Conservation (phyloP, 208 protist species). For the Wallacemonas rigidus region DNA sequence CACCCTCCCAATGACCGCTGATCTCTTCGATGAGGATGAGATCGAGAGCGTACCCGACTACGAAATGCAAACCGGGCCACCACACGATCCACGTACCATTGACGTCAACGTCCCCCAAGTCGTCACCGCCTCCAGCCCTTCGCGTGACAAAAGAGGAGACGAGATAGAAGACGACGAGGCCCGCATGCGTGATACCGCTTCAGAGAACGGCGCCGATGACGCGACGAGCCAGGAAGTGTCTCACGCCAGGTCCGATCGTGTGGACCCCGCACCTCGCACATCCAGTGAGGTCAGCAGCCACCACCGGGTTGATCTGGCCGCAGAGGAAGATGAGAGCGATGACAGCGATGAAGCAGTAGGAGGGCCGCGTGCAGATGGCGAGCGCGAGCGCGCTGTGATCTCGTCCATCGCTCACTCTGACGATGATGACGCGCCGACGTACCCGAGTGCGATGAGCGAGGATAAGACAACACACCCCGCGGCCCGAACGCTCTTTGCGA, state of each 20-base stretch:
- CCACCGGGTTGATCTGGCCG: background rate
- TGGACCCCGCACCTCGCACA: too few species aligned
- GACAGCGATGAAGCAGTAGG: background rate
- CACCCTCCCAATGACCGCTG: background rate
- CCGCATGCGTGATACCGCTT: too few species aligned
- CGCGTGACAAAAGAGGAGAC: background rate
- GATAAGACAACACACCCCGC: background rate
- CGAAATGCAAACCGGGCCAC: background rate
- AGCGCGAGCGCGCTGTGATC: background rate
- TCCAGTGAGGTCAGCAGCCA: background rate
- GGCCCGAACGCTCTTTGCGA: slow-evolving; percentile 1
- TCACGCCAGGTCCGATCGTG: too few species aligned
- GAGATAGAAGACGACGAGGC: background rate
- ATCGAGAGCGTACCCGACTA: slow-evolving; percentile 15
- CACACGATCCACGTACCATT: background rate
- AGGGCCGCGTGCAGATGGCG: background rate
- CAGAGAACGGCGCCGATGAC: background rate
- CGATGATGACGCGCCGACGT: slow-evolving; percentile 5
- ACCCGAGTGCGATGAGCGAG: background rate
- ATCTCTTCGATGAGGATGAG: slow-evolving; percentile 5
- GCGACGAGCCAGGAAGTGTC: background rate
- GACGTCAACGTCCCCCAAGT: background rate
- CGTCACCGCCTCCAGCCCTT: background rate
- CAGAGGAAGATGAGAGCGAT: background rate
- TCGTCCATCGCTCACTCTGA: slow-evolving; percentile 1